These are phyloP conservation scores for Thermochaetoides thermophila DNA, from an alignment of 495 filamentous ascomycete species.

Conservation along the genomic window DNA sequence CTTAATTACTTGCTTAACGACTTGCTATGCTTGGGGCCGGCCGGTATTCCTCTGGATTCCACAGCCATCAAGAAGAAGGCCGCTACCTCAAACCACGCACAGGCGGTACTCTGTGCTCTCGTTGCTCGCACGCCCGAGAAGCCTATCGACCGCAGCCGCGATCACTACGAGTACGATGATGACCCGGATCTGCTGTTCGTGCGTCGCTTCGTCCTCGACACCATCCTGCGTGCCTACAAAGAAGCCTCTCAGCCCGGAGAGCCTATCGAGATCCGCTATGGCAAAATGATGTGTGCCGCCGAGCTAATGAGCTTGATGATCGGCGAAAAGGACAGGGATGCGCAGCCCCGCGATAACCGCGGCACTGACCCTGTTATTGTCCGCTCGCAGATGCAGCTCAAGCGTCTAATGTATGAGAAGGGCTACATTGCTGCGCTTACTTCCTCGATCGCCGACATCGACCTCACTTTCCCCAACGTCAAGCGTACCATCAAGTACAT, in stretches of 20 bases:
- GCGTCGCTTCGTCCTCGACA: constrained; percentile 86
- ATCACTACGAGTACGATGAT: constrained; percentile 52
- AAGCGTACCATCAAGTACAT: constrained; percentile 95
- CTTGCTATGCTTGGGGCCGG: constrained; percentile 63
- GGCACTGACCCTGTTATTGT: constrained; percentile 17
- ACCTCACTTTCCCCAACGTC: constrained; percentile 84
- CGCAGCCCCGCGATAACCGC: constrained; percentile 24
- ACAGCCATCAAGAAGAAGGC: constrained; percentile 66
- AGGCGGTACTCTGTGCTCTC: constrained; percentile 72
- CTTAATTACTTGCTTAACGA: constrained; percentile 85
- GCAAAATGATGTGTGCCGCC: constrained; percentile 66
- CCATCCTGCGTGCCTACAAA: constrained; percentile 80
- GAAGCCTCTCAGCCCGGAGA: constrained; percentile 71
- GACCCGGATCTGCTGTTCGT: constrained; percentile 84
- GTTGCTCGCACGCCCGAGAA: constrained; percentile 75
- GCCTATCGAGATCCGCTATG: constrained; percentile 72
- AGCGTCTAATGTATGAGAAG: constrained; percentile 95
- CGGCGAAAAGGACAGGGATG: constrained; percentile 51
- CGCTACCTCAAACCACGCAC: constrained; percentile 70
- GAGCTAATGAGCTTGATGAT: constrained; percentile 92
- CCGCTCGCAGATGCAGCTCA: constrained; percentile 56
- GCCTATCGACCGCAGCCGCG: constrained; percentile 29
- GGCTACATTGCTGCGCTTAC: constrained; percentile 81
- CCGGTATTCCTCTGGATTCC: constrained; percentile 55
- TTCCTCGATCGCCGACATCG: constrained; percentile 85